A percentile compares a stretch with the other conserved stretches of the same genome.
Conservation (phyloP, 495 filamentous ascomycete species). For the Lasiosphaeriaceae sp. region DNA sequence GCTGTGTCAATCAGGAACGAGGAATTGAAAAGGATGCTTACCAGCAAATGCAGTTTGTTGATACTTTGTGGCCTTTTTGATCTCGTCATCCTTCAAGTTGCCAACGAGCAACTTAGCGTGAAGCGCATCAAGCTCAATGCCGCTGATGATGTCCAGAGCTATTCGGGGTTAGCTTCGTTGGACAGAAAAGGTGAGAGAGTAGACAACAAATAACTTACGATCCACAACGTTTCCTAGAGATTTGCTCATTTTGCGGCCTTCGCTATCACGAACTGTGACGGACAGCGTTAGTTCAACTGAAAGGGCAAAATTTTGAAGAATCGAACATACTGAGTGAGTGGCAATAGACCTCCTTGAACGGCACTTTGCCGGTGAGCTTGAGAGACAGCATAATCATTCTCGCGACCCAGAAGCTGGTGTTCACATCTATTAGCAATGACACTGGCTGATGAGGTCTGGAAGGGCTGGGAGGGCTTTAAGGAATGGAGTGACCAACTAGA, state of each 20-base stretch:
- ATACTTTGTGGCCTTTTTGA: conserved; percentile 68
- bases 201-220: too few species aligned
- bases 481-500: too few species aligned
- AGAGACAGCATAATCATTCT: conserved; percentile 79
- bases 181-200: too few species aligned
- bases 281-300: too few species aligned
- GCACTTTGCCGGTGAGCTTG: conserved; percentile 72
- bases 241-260: conserved; percentile 83
- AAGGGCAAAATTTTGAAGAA: too few species aligned
- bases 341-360: conserved; percentile 41
- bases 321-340: conserved; percentile 64
- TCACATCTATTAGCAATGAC: too few species aligned
- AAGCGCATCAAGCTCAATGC: conserved; percentile 62
- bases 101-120: conserved; percentile 66
- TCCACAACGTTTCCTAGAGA: conserved; percentile 81
- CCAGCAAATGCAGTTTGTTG: conserved; percentile 77
- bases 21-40: too few species aligned
- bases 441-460: too few species aligned
- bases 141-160: conserved; percentile 74
- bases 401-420: conserved; percentile 84
- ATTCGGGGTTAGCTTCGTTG: too few species aligned
- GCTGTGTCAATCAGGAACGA: too few species aligned
- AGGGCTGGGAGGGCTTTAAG: too few species aligned
- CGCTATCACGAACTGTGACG: conserved; percentile 74
- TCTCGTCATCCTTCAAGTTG: conserved; percentile 72